phyloP scores from a whole-genome alignment of 2,329 filamentous ascomycete species.

The Penicillium sumatraense region DNA sequence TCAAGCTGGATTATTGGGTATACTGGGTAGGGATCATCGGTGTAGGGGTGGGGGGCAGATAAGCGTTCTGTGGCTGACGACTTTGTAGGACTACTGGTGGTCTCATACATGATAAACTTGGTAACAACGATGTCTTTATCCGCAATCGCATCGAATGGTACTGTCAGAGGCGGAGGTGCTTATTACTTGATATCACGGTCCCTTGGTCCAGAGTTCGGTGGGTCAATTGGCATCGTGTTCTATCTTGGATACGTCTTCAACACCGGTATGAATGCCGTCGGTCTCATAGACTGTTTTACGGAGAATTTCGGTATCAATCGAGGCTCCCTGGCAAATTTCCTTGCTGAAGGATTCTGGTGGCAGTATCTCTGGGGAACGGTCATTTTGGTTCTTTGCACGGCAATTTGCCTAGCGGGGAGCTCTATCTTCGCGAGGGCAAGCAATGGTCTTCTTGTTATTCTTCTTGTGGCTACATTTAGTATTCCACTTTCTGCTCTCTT shows the following conservation, averaged over 20 bases:
- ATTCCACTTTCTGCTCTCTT: slow-evolving; percentile 79
- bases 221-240: slow-evolving; percentile 84
- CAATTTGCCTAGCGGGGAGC: slow-evolving; percentile 78
- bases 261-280: slow-evolving; percentile 84
- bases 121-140: slow-evolving; percentile 84
- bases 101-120: slow-evolving; percentile 81
- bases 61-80: background rate
- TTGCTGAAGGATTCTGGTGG: slow-evolving; percentile 76
- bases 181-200: slow-evolving; percentile 89
- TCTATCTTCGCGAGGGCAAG: slow-evolving; percentile 80
- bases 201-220: slow-evolving; percentile 84
- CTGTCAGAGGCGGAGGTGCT: slow-evolving; percentile 82
- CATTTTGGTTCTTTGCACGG: slow-evolving; percentile 72
- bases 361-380: slow-evolving; percentile 75
- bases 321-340: slow-evolving; percentile 61
- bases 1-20: slow-evolving; percentile 77
- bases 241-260: slow-evolving; percentile 90
- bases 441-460: slow-evolving; percentile 72
- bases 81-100: slow-evolving; percentile 67
- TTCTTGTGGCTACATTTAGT: slow-evolving; percentile 75
- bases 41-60: slow-evolving; percentile 22
- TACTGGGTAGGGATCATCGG: slow-evolving; percentile 63
- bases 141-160: slow-evolving; percentile 87
- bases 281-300: slow-evolving; percentile 79
- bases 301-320: slow-evolving; percentile 69